A percentile compares a stretch with the other conserved stretches of the same genome.
Evolutionary conservation across 495 filamentous ascomycete species (phyloP).

Genomic region (Neurospora sp.): DNA sequence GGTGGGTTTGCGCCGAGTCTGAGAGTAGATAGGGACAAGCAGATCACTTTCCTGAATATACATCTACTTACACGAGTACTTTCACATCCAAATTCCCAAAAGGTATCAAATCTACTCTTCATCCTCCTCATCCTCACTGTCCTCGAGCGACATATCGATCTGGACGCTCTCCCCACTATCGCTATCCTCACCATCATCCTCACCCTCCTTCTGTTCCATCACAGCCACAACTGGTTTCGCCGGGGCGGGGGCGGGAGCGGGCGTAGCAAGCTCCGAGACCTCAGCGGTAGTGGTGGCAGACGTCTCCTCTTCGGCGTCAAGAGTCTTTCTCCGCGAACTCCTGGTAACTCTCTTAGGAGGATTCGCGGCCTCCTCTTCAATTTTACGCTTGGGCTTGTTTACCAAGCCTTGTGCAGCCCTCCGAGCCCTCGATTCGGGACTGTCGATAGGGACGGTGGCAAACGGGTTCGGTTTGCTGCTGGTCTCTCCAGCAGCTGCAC

Average conservation of each 20-base stretch:
- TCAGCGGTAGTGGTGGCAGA: neutral
- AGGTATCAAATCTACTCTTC: slow-evolving; percentile 6
- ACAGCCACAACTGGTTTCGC: neutral
- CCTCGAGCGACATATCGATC: slow-evolving; percentile 21
- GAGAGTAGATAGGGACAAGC: neutral
- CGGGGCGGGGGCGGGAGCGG: neutral
- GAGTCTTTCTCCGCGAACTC: slow-evolving; percentile 16
- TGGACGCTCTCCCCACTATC: slow-evolving; percentile 18
- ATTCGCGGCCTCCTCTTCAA: neutral
- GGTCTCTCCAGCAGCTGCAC: neutral
- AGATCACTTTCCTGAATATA: neutral
- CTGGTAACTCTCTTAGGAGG: neutral
- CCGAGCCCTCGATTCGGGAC: neutral
- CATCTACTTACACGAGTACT: neutral
- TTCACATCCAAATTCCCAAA: neutral
- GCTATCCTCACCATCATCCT: slow-evolving; percentile 17
- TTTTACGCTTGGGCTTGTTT: slow-evolving; percentile 23
- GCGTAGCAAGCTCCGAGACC: slow-evolving; percentile 30
- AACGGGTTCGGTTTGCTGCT: slow-evolving; percentile 7
- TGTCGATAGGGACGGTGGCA: neutral
- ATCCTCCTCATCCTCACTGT: slow-evolving; percentile 17
- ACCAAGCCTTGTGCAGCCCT: too few relatives aligned
- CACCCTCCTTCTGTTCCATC: slow-evolving; percentile 5
- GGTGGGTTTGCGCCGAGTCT: neutral
- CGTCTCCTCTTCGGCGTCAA: slow-evolving; percentile 3